Evolutionary conservation across 148 eudicot species (phyloP).

Genomic region (Euryodendron excelsum): DNA sequence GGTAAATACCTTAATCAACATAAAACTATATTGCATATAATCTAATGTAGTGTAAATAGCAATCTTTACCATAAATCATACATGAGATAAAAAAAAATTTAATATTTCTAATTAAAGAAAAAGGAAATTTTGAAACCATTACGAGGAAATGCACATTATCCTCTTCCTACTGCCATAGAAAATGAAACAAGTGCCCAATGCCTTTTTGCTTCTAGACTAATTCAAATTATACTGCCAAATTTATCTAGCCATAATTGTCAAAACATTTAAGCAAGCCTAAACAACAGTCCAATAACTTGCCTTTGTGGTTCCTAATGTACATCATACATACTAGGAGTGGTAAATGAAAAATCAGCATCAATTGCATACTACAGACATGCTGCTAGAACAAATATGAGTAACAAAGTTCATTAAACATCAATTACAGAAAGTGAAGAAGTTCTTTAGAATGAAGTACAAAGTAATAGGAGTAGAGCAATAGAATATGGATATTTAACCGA

Average conservation of each 20-base stretch:
- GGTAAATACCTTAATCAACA: background rate
- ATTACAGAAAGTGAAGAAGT: background rate
- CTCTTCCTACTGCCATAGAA: background rate
- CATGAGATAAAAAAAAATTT: background rate
- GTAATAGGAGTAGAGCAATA: background rate
- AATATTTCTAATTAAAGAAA: background rate
- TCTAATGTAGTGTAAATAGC: background rate
- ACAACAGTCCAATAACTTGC: too few relatives aligned
- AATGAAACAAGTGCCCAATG: background rate
- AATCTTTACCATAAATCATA: background rate
- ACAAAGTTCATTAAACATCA: background rate
- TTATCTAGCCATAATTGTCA: background rate
- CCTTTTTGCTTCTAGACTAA: background rate
- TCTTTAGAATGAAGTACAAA: background rate
- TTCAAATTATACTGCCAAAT: background rate
- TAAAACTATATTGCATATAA: background rate
- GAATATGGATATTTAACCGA: background rate
- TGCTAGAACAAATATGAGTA: background rate
- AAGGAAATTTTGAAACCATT: background rate
- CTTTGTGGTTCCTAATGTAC: background rate
- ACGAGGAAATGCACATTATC: background rate
- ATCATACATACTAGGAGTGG: background rate
- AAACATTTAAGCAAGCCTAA: background rate
- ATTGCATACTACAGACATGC: background rate
- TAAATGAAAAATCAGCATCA: background rate